Evolutionary conservation across 441 rosid genomes (phyloP), one percentile per base, ranked within the genome.

Genomic region (Jatropha podagrica): DNA sequence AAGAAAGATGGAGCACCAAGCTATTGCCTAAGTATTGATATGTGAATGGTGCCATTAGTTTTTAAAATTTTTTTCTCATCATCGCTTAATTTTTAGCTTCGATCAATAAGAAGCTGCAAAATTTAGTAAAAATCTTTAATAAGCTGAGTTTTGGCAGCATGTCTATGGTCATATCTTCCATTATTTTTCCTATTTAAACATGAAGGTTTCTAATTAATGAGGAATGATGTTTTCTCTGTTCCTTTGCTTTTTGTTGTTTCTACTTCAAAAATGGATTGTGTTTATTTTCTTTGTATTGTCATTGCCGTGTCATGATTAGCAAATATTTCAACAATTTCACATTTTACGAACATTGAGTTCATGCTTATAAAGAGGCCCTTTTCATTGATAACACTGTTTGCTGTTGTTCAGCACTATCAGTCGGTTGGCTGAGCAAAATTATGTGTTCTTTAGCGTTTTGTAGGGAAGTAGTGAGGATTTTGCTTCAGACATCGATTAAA

Each of bases 391-490:
- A 11, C 9, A 55, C 5, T 55, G 55, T 62, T 10, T 71, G 65
- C 51, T 71, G 20, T 42, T 59, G 20, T 42, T 59, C 42, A 46
- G 46, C 67, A 56, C 55, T 44, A 23, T 23, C 17, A 42, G n/a
- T 17, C 27, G 20, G 7, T 38, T 44, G 59, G 65, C 56, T 44
- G 23, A 52, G 40, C 70, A 51, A 23, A 23, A 65, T 20, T 52
- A n/a, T 51, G 49, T 27, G 38, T 69, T 69, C 62, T 66, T 52
- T 64, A 74, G 76, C 62, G 32, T 56, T 38, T 37, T 62, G 69
- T 49, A 17, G 41, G 60, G 37, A 62, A 15, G 20, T 62, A 37
- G 44, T 69, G 49, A 27, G 41, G 73, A 41, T 20, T 44, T 41
- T 14, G 71, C 12, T 68, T 46, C 51, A 3, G 69, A n/a, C 17